phyloP scores from a whole-genome alignment of 2,329 filamentous ascomycete species.

The Onygenales sp. region DNA sequence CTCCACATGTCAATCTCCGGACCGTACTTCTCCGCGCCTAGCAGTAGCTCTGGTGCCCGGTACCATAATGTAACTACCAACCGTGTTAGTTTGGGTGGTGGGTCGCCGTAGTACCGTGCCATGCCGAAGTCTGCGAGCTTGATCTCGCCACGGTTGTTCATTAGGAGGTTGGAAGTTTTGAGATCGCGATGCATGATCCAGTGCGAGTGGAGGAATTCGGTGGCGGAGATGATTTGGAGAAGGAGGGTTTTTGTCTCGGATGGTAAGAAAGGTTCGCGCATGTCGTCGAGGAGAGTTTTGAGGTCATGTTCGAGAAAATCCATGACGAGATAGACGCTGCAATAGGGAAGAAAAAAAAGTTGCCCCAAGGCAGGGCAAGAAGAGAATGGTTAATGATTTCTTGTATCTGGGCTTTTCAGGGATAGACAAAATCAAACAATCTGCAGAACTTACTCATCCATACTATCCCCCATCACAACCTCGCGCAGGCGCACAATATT shows the following conservation, averaged over 20 bases:
- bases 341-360: conserved; percentile 14
- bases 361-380: conserved; percentile 3
- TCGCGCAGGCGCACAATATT: conserved; percentile 79
- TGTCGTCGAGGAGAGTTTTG: conserved; percentile 83
- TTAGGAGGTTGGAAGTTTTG: conserved; percentile 86
- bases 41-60: conserved; percentile 77
- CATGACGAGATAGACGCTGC: conserved; percentile 84
- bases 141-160: conserved; percentile 89
- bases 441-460: conserved; percentile 44
- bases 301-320: conserved; percentile 97
- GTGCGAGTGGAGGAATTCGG: conserved; percentile 75
- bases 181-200: conserved; percentile 92
- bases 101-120: conserved; percentile 79
- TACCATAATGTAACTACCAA: conserved; percentile 98
- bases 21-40: conserved; percentile 69
- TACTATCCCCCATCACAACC: conserved; percentile 64
- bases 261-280: conserved; percentile 85
- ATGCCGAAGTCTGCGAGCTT: conserved; percentile 98
- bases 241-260: conserved; percentile 90
- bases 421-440: neutral
- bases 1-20: conserved; percentile 87
- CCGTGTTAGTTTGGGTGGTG: conserved; percentile 70
- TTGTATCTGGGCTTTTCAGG: conserved; percentile 30
- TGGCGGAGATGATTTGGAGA: conserved; percentile 68
- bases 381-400: conserved; percentile 25